Evolutionary conservation across 208 protist genomes (phyloP), one percentile per base, ranked within the genome.

Genomic region (Leishmania tropica): DNA sequence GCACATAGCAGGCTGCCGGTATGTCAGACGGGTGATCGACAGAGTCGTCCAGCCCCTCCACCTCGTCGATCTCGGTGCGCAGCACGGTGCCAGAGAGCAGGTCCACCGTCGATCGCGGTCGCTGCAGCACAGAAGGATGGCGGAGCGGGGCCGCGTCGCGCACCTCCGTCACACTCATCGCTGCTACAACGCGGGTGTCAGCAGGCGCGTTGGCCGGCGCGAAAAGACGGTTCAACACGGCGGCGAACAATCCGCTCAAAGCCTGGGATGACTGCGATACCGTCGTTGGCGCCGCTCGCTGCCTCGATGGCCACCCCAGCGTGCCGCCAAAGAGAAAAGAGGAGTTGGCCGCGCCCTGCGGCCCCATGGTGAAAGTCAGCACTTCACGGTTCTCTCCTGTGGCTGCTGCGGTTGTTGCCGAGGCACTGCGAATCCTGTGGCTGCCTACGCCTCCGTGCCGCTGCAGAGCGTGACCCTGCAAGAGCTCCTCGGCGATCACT

Each of bases 1-100:
- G 67, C 60, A 88, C 78, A 78, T 88, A 88, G 75, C 75, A 84
- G 21, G 85, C 81, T 21, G 85, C 85, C 1, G 80, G 85, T 45
- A 88, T 88, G 62, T 88, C 85, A 11, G 81, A 80, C 8, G 81
- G 81, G 60, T 73, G 40, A 71, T 84, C 85, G 7, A 54, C 70
- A 5, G 51, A 73, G 42, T 56, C 67, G 11, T 47, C 48, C 53
- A 37, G 4, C 11, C 45, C 4, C 37, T 70, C 76, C 10, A 6
- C 51, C 54, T 54, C 65, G n/a, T 35, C 28, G n/a, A 40, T 17
- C 40, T 74, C 75, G 11, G 35, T 48, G 15, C 74, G 72, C 73
- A 86, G 67, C 31, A 83, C 54, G n/a, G 78, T 65, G n/a, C 77
- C 80, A 3, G 85, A 88, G 54, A 88, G 75, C 42, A 88, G 48